Evolutionary conservation across 2,329 filamentous ascomycete species (phyloP), one percentile per base, ranked within the genome.

Genomic region (Hansfordia pulvinata): DNA sequence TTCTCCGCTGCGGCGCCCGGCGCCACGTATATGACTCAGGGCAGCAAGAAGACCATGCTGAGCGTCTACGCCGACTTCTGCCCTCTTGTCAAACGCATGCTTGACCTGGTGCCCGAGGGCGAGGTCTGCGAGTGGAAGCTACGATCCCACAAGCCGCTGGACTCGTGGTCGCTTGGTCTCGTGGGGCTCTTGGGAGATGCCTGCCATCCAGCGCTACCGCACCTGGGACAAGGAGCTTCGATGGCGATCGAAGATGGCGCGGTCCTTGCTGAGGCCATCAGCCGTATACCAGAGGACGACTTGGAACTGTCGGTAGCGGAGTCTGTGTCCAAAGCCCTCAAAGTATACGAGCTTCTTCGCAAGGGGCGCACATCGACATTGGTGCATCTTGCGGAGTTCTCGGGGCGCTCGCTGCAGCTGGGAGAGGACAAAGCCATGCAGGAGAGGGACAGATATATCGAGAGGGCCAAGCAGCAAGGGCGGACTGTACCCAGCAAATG

Each of bases 181-280:
- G 64, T 66, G 3, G 64, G 60, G 3, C 56, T 79, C 10, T 45
- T 75, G 8, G 75, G 74, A 22, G 74, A 80, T 40, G 64, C 72
- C 3, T 76, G 71, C 44, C 73, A 80, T 41, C 71, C 73, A 2
- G 78, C 72, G 12, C 62, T 79, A 24, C 75, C 74, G 1, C 73
- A 79, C 40, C 58, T 77, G 5, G 70, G 66, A 22, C 72, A 78
- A 49, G 75, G 75, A 19, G 73, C 75, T 8, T 71, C 74, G 6
- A 73, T 76, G 56, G 71, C 73, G 7, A 71, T 76, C 25, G 75
- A 80, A 44, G 75, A 80, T 38, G 73, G 66, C 2, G 70, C 66
- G 4, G 64, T 70, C 2, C 46, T 78, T 11, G 67, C 64, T 23
- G 65, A 67, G 35, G 59, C 42, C 3, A 49, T 75, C 14, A 47